Conservation (phyloP, 345 rosid species). For the Melaleuca quinquenervia region DNA sequence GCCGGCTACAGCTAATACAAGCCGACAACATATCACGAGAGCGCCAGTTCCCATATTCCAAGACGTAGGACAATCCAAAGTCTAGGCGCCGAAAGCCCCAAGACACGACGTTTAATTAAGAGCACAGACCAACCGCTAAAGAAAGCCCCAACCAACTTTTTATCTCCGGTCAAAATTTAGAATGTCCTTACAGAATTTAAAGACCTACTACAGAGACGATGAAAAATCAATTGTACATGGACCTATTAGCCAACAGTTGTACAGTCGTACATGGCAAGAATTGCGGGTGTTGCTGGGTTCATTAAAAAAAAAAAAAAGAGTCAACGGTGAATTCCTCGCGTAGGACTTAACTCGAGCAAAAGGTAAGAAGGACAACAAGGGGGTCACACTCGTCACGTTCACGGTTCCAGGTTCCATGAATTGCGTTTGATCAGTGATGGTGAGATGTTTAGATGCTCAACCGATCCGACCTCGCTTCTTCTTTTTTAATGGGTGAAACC, state of each 20-base stretch:
- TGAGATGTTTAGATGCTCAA: too few relatives aligned
- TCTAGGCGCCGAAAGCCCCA: neutral
- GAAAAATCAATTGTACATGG: neutral
- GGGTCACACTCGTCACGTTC: too few relatives aligned
- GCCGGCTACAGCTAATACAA: neutral
- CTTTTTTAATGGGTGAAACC: neutral
- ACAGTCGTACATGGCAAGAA: accelerated
- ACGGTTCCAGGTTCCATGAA: too few relatives aligned
- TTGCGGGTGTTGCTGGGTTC: neutral
- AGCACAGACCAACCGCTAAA: accelerated
- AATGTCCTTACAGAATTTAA: neutral
- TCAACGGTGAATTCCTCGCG: accelerated
- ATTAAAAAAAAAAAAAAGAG: too few relatives aligned
- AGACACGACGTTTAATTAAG: neutral
- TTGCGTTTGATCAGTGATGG: too few relatives aligned
- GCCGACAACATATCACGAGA: neutral
- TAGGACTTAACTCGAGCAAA: neutral
- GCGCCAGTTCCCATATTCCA: neutral
- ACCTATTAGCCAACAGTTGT: neutral
- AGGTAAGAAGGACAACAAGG: neutral
- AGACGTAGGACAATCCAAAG: neutral
- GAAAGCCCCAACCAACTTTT: neutral
- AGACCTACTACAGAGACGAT: too few relatives aligned
- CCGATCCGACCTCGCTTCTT: neutral
- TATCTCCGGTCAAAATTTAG: neutral